Evolutionary conservation across 176 grass and related monocot species (phyloP), one percentile per base, ranked within the genome.

Genomic region (Avena atlantica): DNA sequence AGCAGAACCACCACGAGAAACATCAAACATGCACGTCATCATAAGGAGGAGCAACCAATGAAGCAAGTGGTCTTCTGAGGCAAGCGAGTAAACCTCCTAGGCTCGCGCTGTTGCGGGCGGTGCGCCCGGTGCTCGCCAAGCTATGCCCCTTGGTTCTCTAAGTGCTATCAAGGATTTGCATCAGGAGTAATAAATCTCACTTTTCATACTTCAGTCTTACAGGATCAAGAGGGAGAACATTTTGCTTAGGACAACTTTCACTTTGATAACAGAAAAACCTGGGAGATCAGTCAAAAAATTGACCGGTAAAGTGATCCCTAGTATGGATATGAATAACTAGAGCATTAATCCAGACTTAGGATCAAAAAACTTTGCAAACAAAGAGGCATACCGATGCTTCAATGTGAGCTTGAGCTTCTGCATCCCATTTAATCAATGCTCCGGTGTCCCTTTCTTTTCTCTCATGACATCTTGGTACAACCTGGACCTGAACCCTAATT

Each of bases 91-190:
- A 1, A 95, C 85, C 79, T 91, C 89, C 2, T 81, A 65, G 8
- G 89, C 87, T 36, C 36, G 36, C 36, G 36, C 36, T 4, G 36
- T 4, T 36, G 36, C 36, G 36, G 36, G 36, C 36, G 36, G 36
- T 4, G 4, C 36, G 36, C 36, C 36, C 36, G 36, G 36, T 36
- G 36, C 36, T 61, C 7, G 85, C 92, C 89, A 97, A 86, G 85
- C 95, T 98, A 78, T 90, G 87, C 51, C 93, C 95, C 53, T 93
- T 89, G 0, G 96, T 90, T 44, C 82, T 87, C 72, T 94, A 93
- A 0, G 92, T 98, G 1, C 90, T 95, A 88, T 95, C 90, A 67
- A 95, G 93, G 85, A 91, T 91, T 93, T 98, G 88, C 29, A 71
- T 60, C 47, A 40, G 24, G 3, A 12, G 4, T 11, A 63, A 4